A percentile compares a stretch with the other conserved stretches of the same genome.
phyloP scores from a whole-genome alignment of 164 flowering plant genomes.

The Magnolia sinica region DNA sequence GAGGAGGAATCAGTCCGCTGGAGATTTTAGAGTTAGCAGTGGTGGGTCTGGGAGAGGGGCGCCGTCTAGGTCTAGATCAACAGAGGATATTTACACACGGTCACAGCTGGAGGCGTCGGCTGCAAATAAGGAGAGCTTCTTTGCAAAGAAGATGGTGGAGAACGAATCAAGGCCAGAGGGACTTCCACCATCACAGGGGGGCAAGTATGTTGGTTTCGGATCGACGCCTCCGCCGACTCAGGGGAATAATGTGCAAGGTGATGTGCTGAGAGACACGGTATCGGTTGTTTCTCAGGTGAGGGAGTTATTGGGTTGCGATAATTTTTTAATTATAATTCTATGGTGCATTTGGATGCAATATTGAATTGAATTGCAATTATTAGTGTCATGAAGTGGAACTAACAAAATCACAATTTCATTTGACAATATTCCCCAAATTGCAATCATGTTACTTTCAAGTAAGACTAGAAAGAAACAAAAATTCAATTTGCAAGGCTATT shows the following conservation, averaged over 20 bases:
- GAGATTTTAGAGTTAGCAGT: slow-evolving; percentile 45
- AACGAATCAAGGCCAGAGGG: slow-evolving; percentile 83
- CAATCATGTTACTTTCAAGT: neutral
- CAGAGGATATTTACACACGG: slow-evolving; percentile 65
- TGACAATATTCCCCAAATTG: neutral
- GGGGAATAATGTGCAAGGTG: slow-evolving; percentile 50
- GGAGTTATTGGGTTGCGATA: neutral
- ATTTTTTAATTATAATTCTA: no score
- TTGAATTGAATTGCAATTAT: neutral
- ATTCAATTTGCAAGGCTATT: neutral
- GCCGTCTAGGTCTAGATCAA: slow-evolving; percentile 65
- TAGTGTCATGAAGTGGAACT: neutral
- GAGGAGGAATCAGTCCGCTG: slow-evolving; percentile 72
- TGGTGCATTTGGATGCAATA: no score
- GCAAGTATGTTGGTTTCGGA: slow-evolving; percentile 97
- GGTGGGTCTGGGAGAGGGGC: slow-evolving; percentile 25
- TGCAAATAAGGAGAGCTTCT: slow-evolving; percentile 73
- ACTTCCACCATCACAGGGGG: slow-evolving; percentile 89
- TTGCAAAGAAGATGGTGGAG: slow-evolving; percentile 71
- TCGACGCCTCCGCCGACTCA: slow-evolving; percentile 52
- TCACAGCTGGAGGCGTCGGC: slow-evolving; percentile 84
- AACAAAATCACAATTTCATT: no score
- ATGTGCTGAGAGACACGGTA: slow-evolving; percentile 48
- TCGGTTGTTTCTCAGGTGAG: slow-evolving; percentile 86
- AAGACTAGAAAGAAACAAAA: neutral